Evolutionary conservation across 2,329 filamentous ascomycete species (phyloP), one percentile per base, ranked within the genome.

Genomic region (Sclerotinia spermophila): DNA sequence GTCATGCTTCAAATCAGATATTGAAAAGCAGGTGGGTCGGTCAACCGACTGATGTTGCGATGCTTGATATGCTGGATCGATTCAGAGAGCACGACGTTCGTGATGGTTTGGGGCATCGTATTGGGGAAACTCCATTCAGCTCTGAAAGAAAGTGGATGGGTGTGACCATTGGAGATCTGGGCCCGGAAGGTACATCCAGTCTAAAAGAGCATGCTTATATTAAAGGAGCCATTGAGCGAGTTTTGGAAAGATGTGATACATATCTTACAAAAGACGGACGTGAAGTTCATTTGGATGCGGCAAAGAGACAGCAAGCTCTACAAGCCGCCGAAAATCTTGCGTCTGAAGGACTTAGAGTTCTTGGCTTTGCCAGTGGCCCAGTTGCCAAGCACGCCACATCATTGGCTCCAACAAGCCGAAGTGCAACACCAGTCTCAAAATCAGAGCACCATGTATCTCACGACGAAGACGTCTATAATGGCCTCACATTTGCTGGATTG

Each of bases 101-200:
- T 72, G 91, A 96, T 61, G 90, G 92, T 15, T 88, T 97, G 68
- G 94, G 94, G n/a, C 86, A 87, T 44, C 91, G 95, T 64, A 87
- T 91, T 44, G 89, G 89, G 58, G 96, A 99, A 80, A 94, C 93
- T 0, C 94, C 96, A 0, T 99, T 99, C 81, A 98, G 95, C 79
- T 99, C 96, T 1, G 94, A 97, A 79, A 88, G 95, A 71, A 99
- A 99, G 81, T 99, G 95, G 95, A 99, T 99, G 96, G 96, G 96
- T 45, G 94, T 97, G 40, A 91, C 94, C 2, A 92, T 97, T 75
- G 89, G 89, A 42, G 82, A 81, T 73, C 72, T 73, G 40, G 73
- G 71, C 30, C 72, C 74, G 10, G 78, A 79, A 56, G 79, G 73
- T 24, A 78, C 69, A 42, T 77, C 73, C 78, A 81, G 71, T 59